These are phyloP conservation scores for Xylaria sp. DNA, from an alignment of 2,329 filamentous ascomycete species.

Conservation along the genomic window DNA sequence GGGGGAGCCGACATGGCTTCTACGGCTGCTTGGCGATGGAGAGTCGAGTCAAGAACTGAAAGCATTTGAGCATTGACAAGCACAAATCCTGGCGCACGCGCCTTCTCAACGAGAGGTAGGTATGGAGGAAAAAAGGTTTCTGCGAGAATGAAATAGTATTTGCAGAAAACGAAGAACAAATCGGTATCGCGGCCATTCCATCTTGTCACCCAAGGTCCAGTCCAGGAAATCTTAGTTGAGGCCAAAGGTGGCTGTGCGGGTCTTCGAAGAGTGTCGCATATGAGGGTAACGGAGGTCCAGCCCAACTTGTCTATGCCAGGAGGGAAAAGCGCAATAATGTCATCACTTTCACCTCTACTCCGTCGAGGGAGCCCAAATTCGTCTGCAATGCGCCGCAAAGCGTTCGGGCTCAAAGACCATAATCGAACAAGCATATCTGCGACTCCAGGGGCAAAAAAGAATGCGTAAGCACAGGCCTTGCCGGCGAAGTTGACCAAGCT, in stretches of 20 bases:
- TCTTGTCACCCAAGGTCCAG: constrained; percentile 83
- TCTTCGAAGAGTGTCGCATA: constrained; percentile 70
- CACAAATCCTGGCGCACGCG: constrained; percentile 79
- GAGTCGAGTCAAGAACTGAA: constrained; percentile 81
- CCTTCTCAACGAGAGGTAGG: constrained; percentile 65
- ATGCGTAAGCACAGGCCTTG: constrained; percentile 91
- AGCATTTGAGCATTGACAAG: constrained; percentile 86
- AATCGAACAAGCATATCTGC: constrained; percentile 84
- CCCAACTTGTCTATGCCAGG: constrained; percentile 67
- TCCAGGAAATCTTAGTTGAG: constrained; percentile 81
- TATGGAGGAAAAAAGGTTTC: constrained; percentile 75
- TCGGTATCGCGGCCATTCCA: constrained; percentile 92
- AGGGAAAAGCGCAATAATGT: constrained; percentile 77
- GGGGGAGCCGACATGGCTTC: constrained; percentile 59
- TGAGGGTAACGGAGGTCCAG: constrained; percentile 63
- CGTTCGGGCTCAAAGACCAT: constrained; percentile 77
- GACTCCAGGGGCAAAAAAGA: constrained; percentile 90
- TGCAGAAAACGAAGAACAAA: constrained; percentile 90
- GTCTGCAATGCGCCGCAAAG: constrained; percentile 76
- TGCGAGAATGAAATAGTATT: constrained; percentile 84
- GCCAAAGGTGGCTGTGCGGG: constrained; percentile 73
- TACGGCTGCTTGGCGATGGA: constrained; percentile 76
- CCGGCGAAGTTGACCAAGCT: constrained; percentile 86
- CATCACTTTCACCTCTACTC: constrained; percentile 67
- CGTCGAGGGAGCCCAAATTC: constrained; percentile 73